phyloP scores from a whole-genome alignment of 192 early-diverging fungal species.

The Spizellomyces sp. region DNA sequence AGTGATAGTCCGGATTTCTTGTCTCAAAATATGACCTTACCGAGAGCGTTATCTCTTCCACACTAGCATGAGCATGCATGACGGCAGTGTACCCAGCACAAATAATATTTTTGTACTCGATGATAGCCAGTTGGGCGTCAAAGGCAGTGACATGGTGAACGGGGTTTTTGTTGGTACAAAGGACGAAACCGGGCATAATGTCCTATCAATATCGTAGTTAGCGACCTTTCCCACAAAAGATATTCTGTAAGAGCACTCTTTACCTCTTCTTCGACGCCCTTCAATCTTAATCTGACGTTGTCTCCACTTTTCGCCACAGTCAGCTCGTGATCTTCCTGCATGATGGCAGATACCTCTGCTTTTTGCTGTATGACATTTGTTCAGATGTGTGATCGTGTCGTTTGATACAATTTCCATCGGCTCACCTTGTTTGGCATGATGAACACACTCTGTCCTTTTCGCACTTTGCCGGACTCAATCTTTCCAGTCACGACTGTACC shows the following conservation, averaged over 20 bases:
- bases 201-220: constrained; percentile 49
- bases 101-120: constrained; percentile 95
- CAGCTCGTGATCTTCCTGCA: constrained; percentile 81
- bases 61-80: constrained; percentile 85
- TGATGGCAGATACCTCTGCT: constrained; percentile 79
- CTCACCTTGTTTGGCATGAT: constrained; percentile 92
- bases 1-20: constrained; percentile 8
- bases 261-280: constrained; percentile 92
- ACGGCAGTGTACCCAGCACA: constrained; percentile 94
- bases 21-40: constrained; percentile 36
- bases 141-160: constrained; percentile 79
- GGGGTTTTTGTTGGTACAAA: constrained; percentile 77
- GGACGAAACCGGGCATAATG: constrained; percentile 81
- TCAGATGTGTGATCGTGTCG: background rate
- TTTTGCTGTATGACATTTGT: constrained; percentile 18
- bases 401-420: constrained; percentile 16
- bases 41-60: constrained; percentile 85
- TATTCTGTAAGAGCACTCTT: background rate
- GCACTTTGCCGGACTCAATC: constrained; percentile 90
- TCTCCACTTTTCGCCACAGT: constrained; percentile 80
- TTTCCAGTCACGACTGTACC: constrained; percentile 95
- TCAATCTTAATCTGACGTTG: constrained; percentile 88
- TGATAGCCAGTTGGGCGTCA: constrained; percentile 84
- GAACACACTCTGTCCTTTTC: constrained; percentile 81
- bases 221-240: background rate